These are phyloP conservation scores for Ophiostoma australiae DNA, from an alignment of 2,329 filamentous ascomycete species.

Conservation along the genomic window DNA sequence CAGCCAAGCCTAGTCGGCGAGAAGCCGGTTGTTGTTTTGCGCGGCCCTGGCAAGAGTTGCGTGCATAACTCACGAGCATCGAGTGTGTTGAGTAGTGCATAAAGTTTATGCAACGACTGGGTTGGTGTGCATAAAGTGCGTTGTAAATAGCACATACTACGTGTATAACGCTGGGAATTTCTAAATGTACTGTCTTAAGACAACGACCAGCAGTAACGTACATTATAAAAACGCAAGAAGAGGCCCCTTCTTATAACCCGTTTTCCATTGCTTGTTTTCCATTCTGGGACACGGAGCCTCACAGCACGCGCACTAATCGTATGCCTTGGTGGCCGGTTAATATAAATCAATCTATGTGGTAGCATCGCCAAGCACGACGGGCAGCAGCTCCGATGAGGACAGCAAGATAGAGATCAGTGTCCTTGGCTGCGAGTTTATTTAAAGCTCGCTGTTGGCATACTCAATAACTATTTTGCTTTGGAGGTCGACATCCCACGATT, in stretches of 20 bases:
- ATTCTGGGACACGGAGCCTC: not conserved
- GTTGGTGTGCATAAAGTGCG: no score
- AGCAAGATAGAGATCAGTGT: not conserved
- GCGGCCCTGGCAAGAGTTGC: not conserved
- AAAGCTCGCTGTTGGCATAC: not conserved
- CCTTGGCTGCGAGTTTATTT: not conserved
- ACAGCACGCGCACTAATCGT: not conserved
- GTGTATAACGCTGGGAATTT: not conserved
- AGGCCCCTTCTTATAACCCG: not conserved
- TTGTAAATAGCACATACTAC: no score
- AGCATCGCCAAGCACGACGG: not conserved
- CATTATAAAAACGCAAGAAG: not conserved
- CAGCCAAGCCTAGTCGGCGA: not conserved
- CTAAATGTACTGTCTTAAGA: not conserved
- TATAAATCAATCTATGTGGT: not conserved
- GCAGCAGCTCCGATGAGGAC: slow-evolving; percentile 2
- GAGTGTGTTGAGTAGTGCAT: not conserved
- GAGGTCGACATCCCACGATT: not conserved
- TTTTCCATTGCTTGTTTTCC: not conserved
- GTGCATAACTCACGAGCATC: not conserved
- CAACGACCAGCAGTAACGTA: not conserved
- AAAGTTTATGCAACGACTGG: not conserved
- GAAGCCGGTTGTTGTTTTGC: not conserved
- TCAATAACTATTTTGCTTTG: not conserved
- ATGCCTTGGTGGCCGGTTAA: not conserved